Evolutionary conservation across 495 filamentous ascomycete species (phyloP), one percentile per base, ranked within the genome.

Genomic region (Hypoxylon fuscum): DNA sequence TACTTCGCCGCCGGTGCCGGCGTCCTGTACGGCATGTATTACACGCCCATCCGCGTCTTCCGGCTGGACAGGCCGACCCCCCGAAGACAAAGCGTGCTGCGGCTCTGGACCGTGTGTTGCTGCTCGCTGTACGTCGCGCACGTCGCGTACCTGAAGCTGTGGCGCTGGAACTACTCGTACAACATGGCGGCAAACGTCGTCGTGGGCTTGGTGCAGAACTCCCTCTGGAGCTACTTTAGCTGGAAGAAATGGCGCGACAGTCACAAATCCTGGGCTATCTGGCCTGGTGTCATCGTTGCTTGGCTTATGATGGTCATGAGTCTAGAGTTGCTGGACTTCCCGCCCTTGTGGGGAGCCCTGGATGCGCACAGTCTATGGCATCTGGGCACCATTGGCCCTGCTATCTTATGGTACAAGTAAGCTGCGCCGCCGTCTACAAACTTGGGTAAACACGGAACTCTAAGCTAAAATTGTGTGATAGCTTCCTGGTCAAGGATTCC

Each of bases 301-400:
- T 97, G 93, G 93, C 81, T 98, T 55, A 81, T 96, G 55, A 68
- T 93, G 72, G 93, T 91, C 7, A 98, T 98, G 95, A 93, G 94
- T 70, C 77, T 98, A 71, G 95, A 98, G 74, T 68, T 98, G 67
- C 77, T 98, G 55, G 95, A 98, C 74, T 98, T 98, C 71, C 85
- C 96, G 54, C 95, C 95, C 1, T 78, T 91, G 66, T 82, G 86
- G 78, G 90, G 90, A 11, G 85, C 88, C 68, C 70, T 98, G 34
- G 95, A 98, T 83, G 95, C 95, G 15, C 95, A 98, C 81, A 93
- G 90, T 64, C 74, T 98, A 55, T 98, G 95, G 95, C 95, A 98
- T 84, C 72, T 95, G 55, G 91, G 91, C 32, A 98, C 95, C 1
- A 93, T 98, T 42, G 83, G 84, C 46, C 95, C 95, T 23, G 90